phyloP scores from a whole-genome alignment of 441 rosid species.

The Gossypium laxum region DNA sequence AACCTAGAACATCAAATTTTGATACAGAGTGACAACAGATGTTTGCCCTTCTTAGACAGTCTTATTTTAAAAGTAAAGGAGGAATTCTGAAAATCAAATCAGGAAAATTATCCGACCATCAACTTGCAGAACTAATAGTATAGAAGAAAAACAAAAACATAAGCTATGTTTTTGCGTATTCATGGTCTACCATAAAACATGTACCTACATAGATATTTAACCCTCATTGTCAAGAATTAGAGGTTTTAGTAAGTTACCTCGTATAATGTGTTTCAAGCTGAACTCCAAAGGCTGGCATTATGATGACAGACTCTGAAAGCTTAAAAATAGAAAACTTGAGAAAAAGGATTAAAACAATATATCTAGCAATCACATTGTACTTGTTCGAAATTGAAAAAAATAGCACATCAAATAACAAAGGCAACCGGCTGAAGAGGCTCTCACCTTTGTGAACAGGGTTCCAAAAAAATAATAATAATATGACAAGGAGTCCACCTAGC shows the following conservation, averaged over 20 bases:
- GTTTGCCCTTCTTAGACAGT: not conserved
- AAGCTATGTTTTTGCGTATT: not conserved
- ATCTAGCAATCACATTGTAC: not conserved
- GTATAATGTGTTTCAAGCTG: slow-evolving; percentile 74
- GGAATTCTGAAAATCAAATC: not conserved
- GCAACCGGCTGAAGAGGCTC: slow-evolving; percentile 9
- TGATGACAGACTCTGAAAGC: slow-evolving; percentile 62
- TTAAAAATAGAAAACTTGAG: slow-evolving; percentile 19
- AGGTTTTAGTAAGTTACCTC: slow-evolving; percentile 34
- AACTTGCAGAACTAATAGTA: not conserved
- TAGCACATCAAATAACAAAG: not conserved
- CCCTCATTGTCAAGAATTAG: not conserved
- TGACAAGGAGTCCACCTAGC: slow-evolving; percentile 21
- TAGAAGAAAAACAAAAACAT: not conserved
- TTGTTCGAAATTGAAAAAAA: not conserved
- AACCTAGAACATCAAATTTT: not conserved
- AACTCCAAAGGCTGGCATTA: slow-evolving; percentile 73
- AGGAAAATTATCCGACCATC: not conserved
- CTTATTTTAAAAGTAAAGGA: not conserved
- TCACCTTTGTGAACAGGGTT: slow-evolving; percentile 64
- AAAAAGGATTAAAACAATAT: not conserved
- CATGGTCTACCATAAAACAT: not conserved
- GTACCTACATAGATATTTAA: slow-evolving; percentile 1
- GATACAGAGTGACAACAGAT: not conserved
- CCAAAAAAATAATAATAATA: slow-evolving; percentile 31